Evolutionary conservation across 768 basidiomycete species (phyloP), one percentile per base, ranked within the genome.

Genomic region (Gyrodon lividus): DNA sequence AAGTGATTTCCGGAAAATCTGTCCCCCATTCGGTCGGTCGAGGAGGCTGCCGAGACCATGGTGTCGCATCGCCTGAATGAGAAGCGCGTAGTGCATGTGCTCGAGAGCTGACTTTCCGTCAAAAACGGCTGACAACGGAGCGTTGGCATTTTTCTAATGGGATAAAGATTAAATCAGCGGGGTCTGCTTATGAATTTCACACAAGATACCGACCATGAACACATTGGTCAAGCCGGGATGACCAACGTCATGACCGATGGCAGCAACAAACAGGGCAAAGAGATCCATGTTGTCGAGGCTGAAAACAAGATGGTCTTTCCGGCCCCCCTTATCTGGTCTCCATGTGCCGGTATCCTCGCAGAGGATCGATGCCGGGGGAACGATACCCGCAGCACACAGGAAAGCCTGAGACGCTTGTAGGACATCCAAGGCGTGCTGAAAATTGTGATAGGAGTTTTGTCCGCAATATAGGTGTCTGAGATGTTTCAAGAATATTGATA

Each of bases 401-500:
- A 94, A 98, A 19, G 81, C 83, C 62, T 97, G 92, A 4, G 84
- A 82, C 0, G 95, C 94, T 65, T 99, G 97, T 19, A 98, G 79
- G 14, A 98, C 97, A 68, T 99, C 97, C 38, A 97, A 75, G 0
- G 95, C 97, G 70, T 99, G 97, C 55, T 92, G 85, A 66, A 96
- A 98, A 65, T 98, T 99, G 77, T 99, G 97, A 69, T 99, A 99
- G 23, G 89, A 87, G 71, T 98, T 98, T 51, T 86, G 84, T 46
- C 81, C 78, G 54, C 94, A 88, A 68, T 99, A 99, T 45, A 96
- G 86, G 24, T 83, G 82, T n/a, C 87, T 83, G n/a, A 98, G 80
- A 57, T 96, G 91, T 59, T 83, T 82, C 35, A 99, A 77, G 61
- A 98, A 87, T 9, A 81, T 71, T 17, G 82, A 79, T 57, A 98